These are phyloP conservation scores for Tylopilus vinaceipallidus DNA, from an alignment of 768 basidiomycete genomes.

Conservation along the genomic window DNA sequence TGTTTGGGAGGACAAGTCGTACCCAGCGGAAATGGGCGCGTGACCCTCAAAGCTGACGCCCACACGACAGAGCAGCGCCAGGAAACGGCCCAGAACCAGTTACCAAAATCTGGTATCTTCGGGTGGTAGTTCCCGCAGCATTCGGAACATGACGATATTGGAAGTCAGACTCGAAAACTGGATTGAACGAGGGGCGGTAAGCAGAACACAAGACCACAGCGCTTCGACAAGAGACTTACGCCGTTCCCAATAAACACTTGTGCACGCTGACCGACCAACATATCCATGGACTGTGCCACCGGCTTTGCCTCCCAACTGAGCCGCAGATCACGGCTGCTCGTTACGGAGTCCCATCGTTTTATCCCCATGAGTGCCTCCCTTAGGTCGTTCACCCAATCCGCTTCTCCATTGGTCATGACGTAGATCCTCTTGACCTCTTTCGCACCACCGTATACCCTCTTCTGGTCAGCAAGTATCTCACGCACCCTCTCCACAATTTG, in stretches of 20 bases:
- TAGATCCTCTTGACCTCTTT: conserved; percentile 47
- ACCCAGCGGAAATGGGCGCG: not conserved
- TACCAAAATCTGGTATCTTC: conserved; percentile 44
- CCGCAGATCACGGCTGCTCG: conserved; percentile 53
- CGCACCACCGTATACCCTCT: conserved; percentile 4
- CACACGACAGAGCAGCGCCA: not conserved
- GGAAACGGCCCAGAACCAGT: not conserved
- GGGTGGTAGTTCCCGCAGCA: conserved; percentile 34
- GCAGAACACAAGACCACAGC: no score
- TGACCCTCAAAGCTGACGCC: not conserved
- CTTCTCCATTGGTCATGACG: conserved; percentile 62
- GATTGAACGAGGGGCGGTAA: not conserved
- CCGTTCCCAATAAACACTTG: conserved; percentile 72
- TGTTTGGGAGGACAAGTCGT: no score
- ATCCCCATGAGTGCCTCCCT: conserved; percentile 37
- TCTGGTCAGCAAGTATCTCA: conserved; percentile 26
- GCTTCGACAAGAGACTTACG: no score
- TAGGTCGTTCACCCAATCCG: conserved; percentile 47
- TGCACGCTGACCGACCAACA: conserved; percentile 63
- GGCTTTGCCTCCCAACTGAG: conserved; percentile 55
- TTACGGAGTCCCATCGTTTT: conserved; percentile 47
- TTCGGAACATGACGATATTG: conserved; percentile 45
- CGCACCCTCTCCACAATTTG: conserved; percentile 44
- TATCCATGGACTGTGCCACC: conserved; percentile 61
- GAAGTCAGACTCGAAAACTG: conserved; percentile 50